Base-by-base conservation (phyloP, 139 green algal genomes). In the Chloropicon primus region DNA sequence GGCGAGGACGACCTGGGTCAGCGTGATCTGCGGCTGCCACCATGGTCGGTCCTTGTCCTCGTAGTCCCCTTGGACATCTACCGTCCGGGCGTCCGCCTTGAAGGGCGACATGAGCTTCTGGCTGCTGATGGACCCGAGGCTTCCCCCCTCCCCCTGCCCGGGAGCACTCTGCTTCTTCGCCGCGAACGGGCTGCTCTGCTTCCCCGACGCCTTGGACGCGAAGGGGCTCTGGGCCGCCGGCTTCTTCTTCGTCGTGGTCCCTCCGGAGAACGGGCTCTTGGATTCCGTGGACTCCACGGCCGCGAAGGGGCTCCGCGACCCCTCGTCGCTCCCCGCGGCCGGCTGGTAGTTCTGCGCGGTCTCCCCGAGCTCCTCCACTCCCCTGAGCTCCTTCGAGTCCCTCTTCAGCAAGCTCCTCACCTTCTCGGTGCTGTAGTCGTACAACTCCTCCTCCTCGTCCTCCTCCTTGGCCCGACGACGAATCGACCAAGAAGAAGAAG, bases 1-100 rank as follows among this genome's bases (percentile, higher is more conserved):
- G 73, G 87, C 86, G 28, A 93, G 85, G 10, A 91, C 86, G 74
- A 93, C 81, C 84, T 94, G 90, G 1, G 82, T 90, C 0, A 92
- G 24, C 0, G 88, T 92, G 72, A 95, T 92, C 74, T 86, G 41
- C 10, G 41, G 41, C 41, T 62, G 41, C 41, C 41, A 62, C 41
- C 41, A 62, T 62, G 41, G 41, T 17, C 41, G 41, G 41, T 62
- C 41, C 10, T 62, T 62, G 41, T 62, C 41, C 41, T 62, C 41
- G 41, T 62, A 62, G 41, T 62, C 41, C 41, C 41, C 41, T 17
- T 62, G 41, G 10, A 62, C 41, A 17, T 62, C 41, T 17, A 62
- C 17, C 10, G 5, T 17, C 41, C 17, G 41, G 41, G 41, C 41
- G 41, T 62, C 41, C 41, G 5, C 10, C 41, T 62, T 62, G 41